Base-by-base conservation (phyloP, 2,329 filamentous ascomycete species). In the Xylariales sp. region DNA sequence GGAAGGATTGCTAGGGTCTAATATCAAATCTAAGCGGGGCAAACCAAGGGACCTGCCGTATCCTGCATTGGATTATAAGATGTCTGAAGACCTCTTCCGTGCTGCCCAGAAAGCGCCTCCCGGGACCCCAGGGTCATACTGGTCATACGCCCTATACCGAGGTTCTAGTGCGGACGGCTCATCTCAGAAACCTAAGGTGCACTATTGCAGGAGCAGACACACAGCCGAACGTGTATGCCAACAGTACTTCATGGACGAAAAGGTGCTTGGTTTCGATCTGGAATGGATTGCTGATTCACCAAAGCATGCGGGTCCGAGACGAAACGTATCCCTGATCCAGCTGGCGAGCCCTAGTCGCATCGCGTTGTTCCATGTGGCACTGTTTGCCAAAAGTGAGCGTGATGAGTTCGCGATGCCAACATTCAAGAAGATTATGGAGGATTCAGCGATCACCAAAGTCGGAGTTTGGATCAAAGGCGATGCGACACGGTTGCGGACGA, bases 221-320 rank as follows among this genome's bases (percentile, higher is more conserved):
- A 77, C 76, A 3, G 83, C 85, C 14, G 88, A 96, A 56, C 62
- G 67, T 5, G 73, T 85, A 6, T 69, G 78, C 41, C 66, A 76
- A 14, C 60, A 75, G 40, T 71, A 83, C 40, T 95, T 96, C 49
- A 54, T 81, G 27, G 48, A 73, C 18, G 79, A 93, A 52, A 69
- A 77, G 27, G 62, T 94, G 3, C 57, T 96, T n/a, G 90, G 90
- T 0, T 88, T 96, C 44, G 90, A 96, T 53, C 72, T 96, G 44
- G 91, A 96, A 64, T 96, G 91, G 90, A 71, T 78, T 37, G 47
- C 67, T 2, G 65, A 73, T 5, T 70, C 78, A 1, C 64, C 55
- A 5, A 67, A 57, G 15, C 50, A 46, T 6, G 57, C 70, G 3
- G 67, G 70, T 4, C 62, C 81, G 4, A 83, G 85, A 46, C 68